A percentile compares a stretch with the other conserved stretches of the same genome.
These are phyloP conservation scores for Angomonas deanei DNA, from an alignment of 208 protist genomes.

Conservation along the genomic window DNA sequence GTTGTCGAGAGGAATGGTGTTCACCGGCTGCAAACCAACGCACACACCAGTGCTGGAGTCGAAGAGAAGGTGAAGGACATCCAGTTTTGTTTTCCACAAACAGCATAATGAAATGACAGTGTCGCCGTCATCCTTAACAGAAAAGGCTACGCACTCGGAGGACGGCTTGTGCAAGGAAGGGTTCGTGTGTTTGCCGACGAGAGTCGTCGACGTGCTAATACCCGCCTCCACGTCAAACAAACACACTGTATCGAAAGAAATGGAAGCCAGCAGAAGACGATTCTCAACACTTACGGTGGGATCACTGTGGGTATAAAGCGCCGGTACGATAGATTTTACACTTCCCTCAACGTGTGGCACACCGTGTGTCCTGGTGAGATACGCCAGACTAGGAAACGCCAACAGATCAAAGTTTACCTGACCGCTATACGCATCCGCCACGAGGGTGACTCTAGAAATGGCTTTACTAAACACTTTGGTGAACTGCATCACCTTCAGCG, in stretches of 20 bases:
- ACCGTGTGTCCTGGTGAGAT: conserved; percentile 5
- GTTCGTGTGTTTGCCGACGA: conserved; percentile 37
- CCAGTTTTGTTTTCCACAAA: conserved; percentile 46
- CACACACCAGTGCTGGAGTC: conserved; percentile 9
- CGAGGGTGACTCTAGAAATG: conserved; percentile 30
- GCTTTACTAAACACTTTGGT: conserved; percentile 39
- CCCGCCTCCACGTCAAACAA: background rate
- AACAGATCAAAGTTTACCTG: conserved; percentile 10
- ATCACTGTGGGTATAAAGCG: background rate
- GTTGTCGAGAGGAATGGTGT: conserved; percentile 16
- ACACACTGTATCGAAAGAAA: background rate
- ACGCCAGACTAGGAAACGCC: conserved; percentile 10
- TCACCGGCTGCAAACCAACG: conserved; percentile 27
- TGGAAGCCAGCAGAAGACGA: background rate
- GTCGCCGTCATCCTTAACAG: conserved; percentile 17
- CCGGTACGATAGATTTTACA: background rate
- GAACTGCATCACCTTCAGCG: conserved; percentile 40
- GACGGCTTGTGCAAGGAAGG: conserved; percentile 16
- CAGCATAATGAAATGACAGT: conserved; percentile 40
- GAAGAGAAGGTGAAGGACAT: conserved; percentile 41
- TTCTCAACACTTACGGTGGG: background rate
- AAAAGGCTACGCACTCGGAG: conserved; percentile 45
- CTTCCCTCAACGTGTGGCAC: background rate
- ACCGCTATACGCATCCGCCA: conserved; percentile 12
- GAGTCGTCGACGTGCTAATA: conserved; percentile 17